phyloP scores from a whole-genome alignment of 352 stramenopile species.

The Hyaloperonospora brassicae region DNA sequence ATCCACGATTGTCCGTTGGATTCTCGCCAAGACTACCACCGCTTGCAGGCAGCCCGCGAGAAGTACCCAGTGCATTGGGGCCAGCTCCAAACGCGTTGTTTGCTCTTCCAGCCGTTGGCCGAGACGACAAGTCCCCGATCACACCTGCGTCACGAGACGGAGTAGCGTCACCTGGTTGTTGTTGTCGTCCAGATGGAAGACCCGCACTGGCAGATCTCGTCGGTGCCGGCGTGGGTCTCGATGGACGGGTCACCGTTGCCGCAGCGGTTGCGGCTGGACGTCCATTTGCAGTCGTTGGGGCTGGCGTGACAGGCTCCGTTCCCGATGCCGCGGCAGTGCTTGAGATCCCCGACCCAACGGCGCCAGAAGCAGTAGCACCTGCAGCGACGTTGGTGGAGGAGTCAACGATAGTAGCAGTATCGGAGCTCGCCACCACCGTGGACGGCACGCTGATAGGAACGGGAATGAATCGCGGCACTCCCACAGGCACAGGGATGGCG shows the following conservation, averaged over 20 bases:
- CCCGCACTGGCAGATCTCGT: conserved; percentile 5
- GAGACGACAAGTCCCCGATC: neutral
- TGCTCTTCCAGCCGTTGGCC: neutral
- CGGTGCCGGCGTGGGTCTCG: conserved; percentile 17
- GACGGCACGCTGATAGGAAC: conserved; percentile 20
- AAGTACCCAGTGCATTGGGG: neutral
- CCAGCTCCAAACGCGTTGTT: conserved; percentile 7
- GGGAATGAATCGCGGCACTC: conserved; percentile 23
- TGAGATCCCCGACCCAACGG: neutral
- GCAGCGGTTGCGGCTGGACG: no score
- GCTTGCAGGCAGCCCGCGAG: conserved; percentile 3
- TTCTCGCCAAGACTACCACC: conserved; percentile 5
- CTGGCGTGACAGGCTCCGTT: conserved; percentile 12
- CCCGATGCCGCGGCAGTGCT: neutral
- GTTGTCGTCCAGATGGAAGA: conserved; percentile 3
- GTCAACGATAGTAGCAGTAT: conserved; percentile 16
- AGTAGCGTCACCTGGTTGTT: conserved; percentile 1
- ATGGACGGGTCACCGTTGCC: conserved; percentile 5
- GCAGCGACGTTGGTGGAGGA: conserved; percentile 1
- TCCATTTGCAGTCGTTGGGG: no score
- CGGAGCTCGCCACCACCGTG: conserved; percentile 18
- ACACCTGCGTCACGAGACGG: conserved; percentile 3
- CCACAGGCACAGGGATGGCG: conserved; percentile 23
- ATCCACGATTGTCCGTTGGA: neutral
- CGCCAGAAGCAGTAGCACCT: conserved; percentile 5